Percentiles rank a stretch among this genome's conserved stretches.
These are phyloP conservation scores for Fusarium avenaceum DNA, from an alignment of 2,329 filamentous ascomycete genomes.

Conservation along the genomic window DNA sequence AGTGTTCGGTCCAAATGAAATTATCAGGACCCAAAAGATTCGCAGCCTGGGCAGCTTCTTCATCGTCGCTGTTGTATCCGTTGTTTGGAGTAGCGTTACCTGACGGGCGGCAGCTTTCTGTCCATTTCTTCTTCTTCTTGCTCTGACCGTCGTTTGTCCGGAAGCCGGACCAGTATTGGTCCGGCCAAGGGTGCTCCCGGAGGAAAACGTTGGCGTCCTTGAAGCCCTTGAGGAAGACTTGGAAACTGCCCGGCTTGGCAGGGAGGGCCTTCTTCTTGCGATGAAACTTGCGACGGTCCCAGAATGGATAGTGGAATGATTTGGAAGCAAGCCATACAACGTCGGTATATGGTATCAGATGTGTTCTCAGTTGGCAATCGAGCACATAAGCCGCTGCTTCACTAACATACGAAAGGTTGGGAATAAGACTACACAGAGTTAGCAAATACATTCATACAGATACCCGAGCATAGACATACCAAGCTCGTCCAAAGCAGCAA, in stretches of 20 bases:
- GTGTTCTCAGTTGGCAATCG: conserved; percentile 88
- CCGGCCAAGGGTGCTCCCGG: conserved; percentile 95
- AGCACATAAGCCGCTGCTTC: conserved; percentile 97
- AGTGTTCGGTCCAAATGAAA: conserved; percentile 87
- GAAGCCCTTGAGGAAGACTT: conserved; percentile 96
- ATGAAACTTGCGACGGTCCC: conserved; percentile 90
- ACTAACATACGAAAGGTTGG: conserved; percentile 96
- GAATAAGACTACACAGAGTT: conserved; percentile 75
- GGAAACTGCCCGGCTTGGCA: conserved; percentile 93
- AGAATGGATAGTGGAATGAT: conserved; percentile 98
- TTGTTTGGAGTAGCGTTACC: conserved; percentile 66
- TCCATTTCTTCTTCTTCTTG: conserved; percentile 75
- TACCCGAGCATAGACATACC: conserved; percentile 61
- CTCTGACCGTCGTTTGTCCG: conserved; percentile 75
- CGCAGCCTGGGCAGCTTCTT: conserved; percentile 62
- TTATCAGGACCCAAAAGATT: conserved; percentile 66
- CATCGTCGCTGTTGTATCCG: conserved; percentile 74
- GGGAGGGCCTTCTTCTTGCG: conserved; percentile 89
- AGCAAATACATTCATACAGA: conserved; percentile 10
- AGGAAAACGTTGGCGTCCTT: conserved; percentile 97
- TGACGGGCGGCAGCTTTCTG: conserved; percentile 81
- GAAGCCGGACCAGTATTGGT: conserved; percentile 82
- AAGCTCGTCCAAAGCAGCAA: conserved; percentile 95
- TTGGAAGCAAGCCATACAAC: conserved; percentile 95
- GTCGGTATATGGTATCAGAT: conserved; percentile 96